These are phyloP conservation scores for Myriosclerotinia duriaeana DNA, from an alignment of 2,329 filamentous ascomycete species.

Conservation along the genomic window DNA sequence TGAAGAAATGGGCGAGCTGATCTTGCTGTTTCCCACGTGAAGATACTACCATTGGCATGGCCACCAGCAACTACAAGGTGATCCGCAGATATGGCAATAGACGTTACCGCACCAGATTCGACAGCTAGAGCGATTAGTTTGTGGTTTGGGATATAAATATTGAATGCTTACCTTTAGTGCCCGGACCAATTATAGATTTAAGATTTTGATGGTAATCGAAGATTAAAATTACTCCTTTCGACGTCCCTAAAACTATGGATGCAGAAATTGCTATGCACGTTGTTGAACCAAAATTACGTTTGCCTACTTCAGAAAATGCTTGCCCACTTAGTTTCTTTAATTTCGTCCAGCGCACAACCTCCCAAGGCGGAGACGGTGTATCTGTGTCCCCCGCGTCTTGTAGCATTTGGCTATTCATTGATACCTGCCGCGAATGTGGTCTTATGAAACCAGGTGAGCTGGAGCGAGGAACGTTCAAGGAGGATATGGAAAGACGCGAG, in stretches of 20 bases:
- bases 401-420: slow-evolving; percentile 68
- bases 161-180: slow-evolving; percentile 71
- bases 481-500: slow-evolving; percentile 68
- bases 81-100: slow-evolving; percentile 88
- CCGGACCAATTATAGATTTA: slow-evolving; percentile 89
- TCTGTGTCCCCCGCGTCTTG: slow-evolving; percentile 65
- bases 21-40: slow-evolving; percentile 90
- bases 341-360: slow-evolving; percentile 94
- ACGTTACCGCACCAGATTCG: slow-evolving; percentile 83
- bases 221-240: slow-evolving; percentile 89
- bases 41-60: slow-evolving; percentile 86
- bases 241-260: slow-evolving; percentile 85
- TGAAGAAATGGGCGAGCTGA: slow-evolving; percentile 85
- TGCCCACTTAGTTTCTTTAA: slow-evolving; percentile 85
- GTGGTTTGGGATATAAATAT: background rate
- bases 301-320: slow-evolving; percentile 88
- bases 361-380: slow-evolving; percentile 81
- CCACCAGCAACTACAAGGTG: slow-evolving; percentile 89
- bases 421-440: slow-evolving; percentile 78
- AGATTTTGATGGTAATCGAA: slow-evolving; percentile 98
- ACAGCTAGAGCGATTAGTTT: slow-evolving; percentile 59
- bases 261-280: slow-evolving; percentile 88
- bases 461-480: slow-evolving; percentile 61
- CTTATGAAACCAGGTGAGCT: slow-evolving; percentile 69
- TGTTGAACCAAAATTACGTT: slow-evolving; percentile 85